Percentiles rank a stretch among this genome's conserved stretches.
Conservation (phyloP, 768 basidiomycete species). For the Mycena amicta region DNA sequence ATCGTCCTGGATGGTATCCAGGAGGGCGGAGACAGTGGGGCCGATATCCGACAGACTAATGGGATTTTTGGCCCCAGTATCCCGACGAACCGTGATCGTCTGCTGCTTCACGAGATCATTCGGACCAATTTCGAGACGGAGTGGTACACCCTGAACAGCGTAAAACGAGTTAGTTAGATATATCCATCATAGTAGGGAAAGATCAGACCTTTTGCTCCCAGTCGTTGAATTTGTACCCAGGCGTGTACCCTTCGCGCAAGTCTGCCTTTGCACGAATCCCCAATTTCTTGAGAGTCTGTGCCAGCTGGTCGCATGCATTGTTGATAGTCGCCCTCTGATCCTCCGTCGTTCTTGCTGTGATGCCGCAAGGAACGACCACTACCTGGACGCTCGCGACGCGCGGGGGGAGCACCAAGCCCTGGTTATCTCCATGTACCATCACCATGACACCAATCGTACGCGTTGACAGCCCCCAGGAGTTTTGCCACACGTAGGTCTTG, state of each 20-base stretch:
- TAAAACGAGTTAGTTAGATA: slow-evolving; percentile 1
- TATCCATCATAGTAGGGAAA: slow-evolving; percentile 2
- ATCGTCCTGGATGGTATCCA: slow-evolving; percentile 85
- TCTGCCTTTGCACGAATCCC: slow-evolving; percentile 89
- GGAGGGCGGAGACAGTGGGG: slow-evolving; percentile 59
- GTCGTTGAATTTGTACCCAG: slow-evolving; percentile 98
- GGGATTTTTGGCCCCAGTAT: slow-evolving; percentile 51
- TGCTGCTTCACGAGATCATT: slow-evolving; percentile 84
- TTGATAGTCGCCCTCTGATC: slow-evolving; percentile 72
- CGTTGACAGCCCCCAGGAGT: slow-evolving; percentile 98
- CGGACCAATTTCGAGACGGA: slow-evolving; percentile 96
- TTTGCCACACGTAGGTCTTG: slow-evolving; percentile 93
- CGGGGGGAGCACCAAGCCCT: slow-evolving; percentile 96
- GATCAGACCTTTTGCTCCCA: slow-evolving; percentile 91
- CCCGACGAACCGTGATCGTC: slow-evolving; percentile 82
- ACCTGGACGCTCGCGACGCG: slow-evolving; percentile 92
- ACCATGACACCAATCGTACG: slow-evolving; percentile 98
- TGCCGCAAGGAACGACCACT: slow-evolving; percentile 90
- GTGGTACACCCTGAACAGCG: slow-evolving; percentile 90
- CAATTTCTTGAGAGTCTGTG: slow-evolving; percentile 66
- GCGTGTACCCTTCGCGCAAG: slow-evolving; percentile 93
- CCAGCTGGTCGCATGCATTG: slow-evolving; percentile 76
- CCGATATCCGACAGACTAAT: slow-evolving; percentile 44
- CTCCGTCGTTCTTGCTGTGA: slow-evolving; percentile 82
- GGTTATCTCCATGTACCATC: slow-evolving; percentile 98